phyloP scores from a whole-genome alignment of 768 basidiomycete genomes.

The Podaxis sp. region DNA sequence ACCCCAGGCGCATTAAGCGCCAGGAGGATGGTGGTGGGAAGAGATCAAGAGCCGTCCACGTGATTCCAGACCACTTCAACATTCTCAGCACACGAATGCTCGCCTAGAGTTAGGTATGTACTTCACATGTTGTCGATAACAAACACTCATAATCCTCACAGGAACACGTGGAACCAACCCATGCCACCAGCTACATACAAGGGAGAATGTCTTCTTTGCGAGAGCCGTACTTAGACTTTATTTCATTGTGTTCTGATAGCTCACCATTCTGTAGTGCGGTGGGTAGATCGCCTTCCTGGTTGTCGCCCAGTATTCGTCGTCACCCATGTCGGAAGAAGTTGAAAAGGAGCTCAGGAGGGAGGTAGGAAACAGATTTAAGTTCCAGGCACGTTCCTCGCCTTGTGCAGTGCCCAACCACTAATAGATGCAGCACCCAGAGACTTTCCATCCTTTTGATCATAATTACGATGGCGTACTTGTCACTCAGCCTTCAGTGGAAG shows the following conservation, averaged over 20 bases:
- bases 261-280: conserved; percentile 32
- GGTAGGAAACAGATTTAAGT: conserved; percentile 13
- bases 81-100: too few species aligned
- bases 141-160: too few species aligned
- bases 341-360: neutral
- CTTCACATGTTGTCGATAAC: too few species aligned
- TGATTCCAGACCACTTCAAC: too few species aligned
- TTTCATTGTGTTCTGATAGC: neutral
- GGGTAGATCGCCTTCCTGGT: conserved; percentile 45
- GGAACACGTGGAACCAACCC: too few species aligned
- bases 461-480: conserved; percentile 57
- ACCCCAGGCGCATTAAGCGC: too few species aligned
- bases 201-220: conserved; percentile 62
- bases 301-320: conserved; percentile 26
- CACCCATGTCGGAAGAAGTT: conserved; percentile 13
- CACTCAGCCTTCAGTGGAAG: conserved; percentile 43
- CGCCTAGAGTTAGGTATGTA: too few species aligned
- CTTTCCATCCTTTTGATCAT: conserved; percentile 47
- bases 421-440: conserved; percentile 31
- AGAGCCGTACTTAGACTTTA: conserved; percentile 31
- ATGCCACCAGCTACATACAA: too few species aligned
- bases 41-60: too few species aligned
- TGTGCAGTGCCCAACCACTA: neutral
- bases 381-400: conserved; percentile 25
- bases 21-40: too few species aligned